Percentiles rank a stretch among this genome's conserved stretches.
Conservation (phyloP, 805 yeast species). For the Pichia deserticola region DNA sequence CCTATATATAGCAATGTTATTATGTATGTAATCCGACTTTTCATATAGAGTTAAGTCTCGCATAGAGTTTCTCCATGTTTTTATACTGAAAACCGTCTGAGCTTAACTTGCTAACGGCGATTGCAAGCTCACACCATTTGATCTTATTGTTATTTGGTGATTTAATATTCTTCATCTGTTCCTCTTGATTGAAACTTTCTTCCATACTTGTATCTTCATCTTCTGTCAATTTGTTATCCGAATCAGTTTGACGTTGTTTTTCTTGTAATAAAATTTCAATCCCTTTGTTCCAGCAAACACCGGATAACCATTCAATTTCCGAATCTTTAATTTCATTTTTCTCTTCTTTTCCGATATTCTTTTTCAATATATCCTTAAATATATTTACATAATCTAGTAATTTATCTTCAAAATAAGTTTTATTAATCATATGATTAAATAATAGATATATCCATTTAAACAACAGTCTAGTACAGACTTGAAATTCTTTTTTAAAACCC, state of each 20-base stretch:
- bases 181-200: neutral
- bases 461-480: neutral
- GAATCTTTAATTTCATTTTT: conserved; percentile 9
- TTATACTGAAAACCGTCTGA: neutral
- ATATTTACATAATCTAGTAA: conserved; percentile 1
- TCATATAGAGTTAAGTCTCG: neutral
- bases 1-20: too few relatives aligned
- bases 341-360: neutral
- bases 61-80: neutral
- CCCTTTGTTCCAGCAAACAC: conserved; percentile 34
- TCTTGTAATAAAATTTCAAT: conserved; percentile 18
- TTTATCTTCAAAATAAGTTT: neutral
- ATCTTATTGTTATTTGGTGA: neutral
- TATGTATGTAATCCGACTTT: too few relatives aligned
- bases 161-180: neutral
- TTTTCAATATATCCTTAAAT: conserved; percentile 1
- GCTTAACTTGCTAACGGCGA: neutral
- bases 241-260: neutral
- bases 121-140: neutral
- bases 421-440: conserved; percentile 1
- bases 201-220: neutral
- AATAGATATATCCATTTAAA: conserved; percentile 7
- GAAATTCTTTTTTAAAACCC: neutral
- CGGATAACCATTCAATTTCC: conserved; percentile 32
- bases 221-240: neutral